These are phyloP conservation scores for Trichoderma sp. DNA, from an alignment of 2,329 filamentous ascomycete species.

Conservation along the genomic window DNA sequence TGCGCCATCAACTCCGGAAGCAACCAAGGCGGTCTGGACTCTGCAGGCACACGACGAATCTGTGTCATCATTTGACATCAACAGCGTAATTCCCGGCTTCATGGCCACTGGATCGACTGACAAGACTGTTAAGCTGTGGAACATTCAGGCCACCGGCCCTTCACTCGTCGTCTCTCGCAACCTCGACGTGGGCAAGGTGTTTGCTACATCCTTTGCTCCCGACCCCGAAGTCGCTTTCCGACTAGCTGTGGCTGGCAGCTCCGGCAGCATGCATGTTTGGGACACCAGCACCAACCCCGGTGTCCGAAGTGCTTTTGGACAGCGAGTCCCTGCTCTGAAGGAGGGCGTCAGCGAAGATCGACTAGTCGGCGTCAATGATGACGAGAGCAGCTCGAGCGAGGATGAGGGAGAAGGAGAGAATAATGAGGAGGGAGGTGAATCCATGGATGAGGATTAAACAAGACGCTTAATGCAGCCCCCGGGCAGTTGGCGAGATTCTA, in stretches of 20 bases:
- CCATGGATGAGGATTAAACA: constrained; percentile 36
- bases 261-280: constrained; percentile 91
- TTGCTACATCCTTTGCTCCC: constrained; percentile 86
- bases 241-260: constrained; percentile 90
- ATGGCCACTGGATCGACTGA: constrained; percentile 92
- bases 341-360: constrained; percentile 69
- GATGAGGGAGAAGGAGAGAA: constrained; percentile 57
- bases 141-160: constrained; percentile 77
- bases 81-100: constrained; percentile 86
- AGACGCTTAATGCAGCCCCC: constrained; percentile 14
- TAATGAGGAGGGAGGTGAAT: constrained; percentile 31
- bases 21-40: constrained; percentile 88
- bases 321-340: constrained; percentile 61
- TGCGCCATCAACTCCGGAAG: constrained; percentile 70
- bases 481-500: not conserved
- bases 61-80: constrained; percentile 90
- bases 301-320: constrained; percentile 81
- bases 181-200: constrained; percentile 92
- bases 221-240: constrained; percentile 91
- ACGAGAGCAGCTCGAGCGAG: constrained; percentile 69
- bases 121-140: constrained; percentile 96
- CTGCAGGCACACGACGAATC: constrained; percentile 94
- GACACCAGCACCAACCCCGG: constrained; percentile 91
- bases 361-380: constrained; percentile 71
- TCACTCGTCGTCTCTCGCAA: constrained; percentile 91